phyloP scores from a whole-genome alignment of 768 basidiomycete species.

The Naganishia onofrii region DNA sequence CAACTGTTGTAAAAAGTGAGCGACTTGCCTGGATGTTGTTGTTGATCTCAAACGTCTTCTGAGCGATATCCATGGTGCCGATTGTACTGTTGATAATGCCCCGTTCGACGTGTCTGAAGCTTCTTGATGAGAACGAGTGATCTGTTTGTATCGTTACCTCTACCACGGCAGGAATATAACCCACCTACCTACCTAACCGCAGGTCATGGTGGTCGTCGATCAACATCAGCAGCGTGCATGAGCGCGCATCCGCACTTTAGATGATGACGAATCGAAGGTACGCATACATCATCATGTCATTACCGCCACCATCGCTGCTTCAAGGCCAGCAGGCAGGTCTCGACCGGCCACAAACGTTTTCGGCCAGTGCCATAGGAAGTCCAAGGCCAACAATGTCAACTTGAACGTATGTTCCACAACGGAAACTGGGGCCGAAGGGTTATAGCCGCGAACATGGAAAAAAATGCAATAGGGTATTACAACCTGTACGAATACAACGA shows the following conservation, averaged over 20 bases:
- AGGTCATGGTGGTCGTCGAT: not conserved
- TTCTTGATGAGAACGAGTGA: too few relatives aligned
- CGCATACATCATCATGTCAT: not conserved
- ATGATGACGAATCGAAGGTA: not conserved
- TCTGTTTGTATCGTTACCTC: too few relatives aligned
- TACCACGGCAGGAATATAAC: too few relatives aligned
- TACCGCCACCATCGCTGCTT: not conserved
- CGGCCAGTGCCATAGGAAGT: not conserved
- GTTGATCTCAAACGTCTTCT: slow-evolving; percentile 53
- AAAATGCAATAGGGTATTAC: too few relatives aligned
- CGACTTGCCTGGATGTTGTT: slow-evolving; percentile 50
- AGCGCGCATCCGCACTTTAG: not conserved
- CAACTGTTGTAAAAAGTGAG: not conserved
- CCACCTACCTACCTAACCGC: not conserved
- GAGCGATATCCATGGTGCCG: slow-evolving; percentile 32
- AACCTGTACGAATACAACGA: slow-evolving; percentile 2
- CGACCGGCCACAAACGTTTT: not conserved
- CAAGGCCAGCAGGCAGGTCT: not conserved
- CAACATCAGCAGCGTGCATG: not conserved
- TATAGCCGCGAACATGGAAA: too few relatives aligned
- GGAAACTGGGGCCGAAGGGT: too few relatives aligned
- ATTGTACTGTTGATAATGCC: not conserved
- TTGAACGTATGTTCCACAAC: too few relatives aligned
- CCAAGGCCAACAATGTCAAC: too few relatives aligned
- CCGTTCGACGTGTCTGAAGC: too few relatives aligned